Evolutionary conservation across 192 early-diverging fungal genomes (phyloP).

Genomic region (Paraglomus occultum): DNA sequence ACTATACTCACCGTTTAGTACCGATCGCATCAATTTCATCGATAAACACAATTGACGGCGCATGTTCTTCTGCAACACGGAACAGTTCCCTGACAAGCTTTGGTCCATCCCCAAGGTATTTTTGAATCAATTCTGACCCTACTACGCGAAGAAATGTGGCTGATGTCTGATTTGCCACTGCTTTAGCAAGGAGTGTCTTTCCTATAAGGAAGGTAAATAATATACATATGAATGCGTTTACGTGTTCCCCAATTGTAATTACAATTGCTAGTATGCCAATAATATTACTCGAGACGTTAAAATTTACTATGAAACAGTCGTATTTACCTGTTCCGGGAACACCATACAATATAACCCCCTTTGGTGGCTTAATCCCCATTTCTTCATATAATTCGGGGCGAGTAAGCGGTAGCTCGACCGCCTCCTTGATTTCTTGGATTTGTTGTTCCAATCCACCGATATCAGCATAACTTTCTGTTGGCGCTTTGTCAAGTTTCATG

Average conservation of each 20-base stretch:
- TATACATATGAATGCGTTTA: no score
- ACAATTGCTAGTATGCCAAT: no score
- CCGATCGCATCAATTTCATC: constrained; percentile 99
- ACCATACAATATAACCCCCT: constrained; percentile 96
- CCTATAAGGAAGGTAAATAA: constrained; percentile 1
- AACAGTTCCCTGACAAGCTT: constrained; percentile 97
- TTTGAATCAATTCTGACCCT: constrained; percentile 97
- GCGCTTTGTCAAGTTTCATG: constrained; percentile 99
- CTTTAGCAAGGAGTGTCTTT: constrained; percentile 96
- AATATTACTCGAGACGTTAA: no score
- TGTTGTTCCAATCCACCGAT: constrained; percentile 96
- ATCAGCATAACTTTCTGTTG: constrained; percentile 97
- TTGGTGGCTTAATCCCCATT: constrained; percentile 98
- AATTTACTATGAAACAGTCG: no score
- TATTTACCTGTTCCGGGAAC: constrained; percentile 77
- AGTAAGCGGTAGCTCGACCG: constrained; percentile 95
- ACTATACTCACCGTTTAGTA: constrained; percentile 71
- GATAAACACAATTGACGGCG: constrained; percentile 98
- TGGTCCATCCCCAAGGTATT: constrained; percentile 98
- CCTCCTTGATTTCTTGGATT: constrained; percentile 98
- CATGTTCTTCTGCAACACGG: constrained; percentile 93
- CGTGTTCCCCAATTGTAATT: no score
- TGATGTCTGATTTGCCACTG: constrained; percentile 97
- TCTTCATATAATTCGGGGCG: constrained; percentile 97
- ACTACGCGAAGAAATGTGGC: constrained; percentile 98